Conservation (phyloP, 2,329 filamentous ascomycete species). For the Fusarium torulosum region DNA sequence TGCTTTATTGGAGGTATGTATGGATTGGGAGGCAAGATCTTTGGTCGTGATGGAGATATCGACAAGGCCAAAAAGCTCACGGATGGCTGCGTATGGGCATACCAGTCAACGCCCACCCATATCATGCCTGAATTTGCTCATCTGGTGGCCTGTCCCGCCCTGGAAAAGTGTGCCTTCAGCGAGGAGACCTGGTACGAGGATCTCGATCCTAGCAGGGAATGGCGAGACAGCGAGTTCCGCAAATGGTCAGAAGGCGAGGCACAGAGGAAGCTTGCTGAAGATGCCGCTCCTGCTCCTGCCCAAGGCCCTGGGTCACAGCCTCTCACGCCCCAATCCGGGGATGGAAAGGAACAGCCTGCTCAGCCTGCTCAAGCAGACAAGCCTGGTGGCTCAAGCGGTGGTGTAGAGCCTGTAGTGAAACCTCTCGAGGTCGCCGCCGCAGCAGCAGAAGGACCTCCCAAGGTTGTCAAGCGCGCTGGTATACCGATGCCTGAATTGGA, state of each 20-base stretch:
- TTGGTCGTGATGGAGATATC: slow-evolving; percentile 69
- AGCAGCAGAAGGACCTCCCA: slow-evolving; percentile 14
- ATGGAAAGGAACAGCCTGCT: background rate
- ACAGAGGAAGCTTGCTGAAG: slow-evolving; percentile 49
- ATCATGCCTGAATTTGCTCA: slow-evolving; percentile 72
- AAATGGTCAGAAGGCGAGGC: slow-evolving; percentile 60
- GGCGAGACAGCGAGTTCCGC: slow-evolving; percentile 58
- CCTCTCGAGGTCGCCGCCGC: background rate
- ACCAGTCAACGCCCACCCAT: slow-evolving; percentile 69
- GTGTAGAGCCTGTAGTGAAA: slow-evolving; percentile 15
- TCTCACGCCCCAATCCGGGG: background rate
- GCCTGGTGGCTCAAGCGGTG: slow-evolving; percentile 15
- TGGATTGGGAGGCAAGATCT: slow-evolving; percentile 73
- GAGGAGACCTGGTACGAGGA: slow-evolving; percentile 62
- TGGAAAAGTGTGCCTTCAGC: slow-evolving; percentile 65
- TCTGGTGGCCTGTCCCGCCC: slow-evolving; percentile 61
- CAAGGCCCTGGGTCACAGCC: slow-evolving; percentile 4
- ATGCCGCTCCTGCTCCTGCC: slow-evolving; percentile 26
- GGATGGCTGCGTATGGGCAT: slow-evolving; percentile 78
- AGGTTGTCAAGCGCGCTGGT: slow-evolving; percentile 37
- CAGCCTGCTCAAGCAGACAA: slow-evolving; percentile 3
- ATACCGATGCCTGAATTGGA: slow-evolving; percentile 46
- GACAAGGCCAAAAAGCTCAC: slow-evolving; percentile 73
- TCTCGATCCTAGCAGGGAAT: slow-evolving; percentile 61
- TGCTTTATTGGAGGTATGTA: slow-evolving; percentile 81